Conservation (phyloP, 1,284 basidiomycete species). For the Ustilago tritici region DNA sequence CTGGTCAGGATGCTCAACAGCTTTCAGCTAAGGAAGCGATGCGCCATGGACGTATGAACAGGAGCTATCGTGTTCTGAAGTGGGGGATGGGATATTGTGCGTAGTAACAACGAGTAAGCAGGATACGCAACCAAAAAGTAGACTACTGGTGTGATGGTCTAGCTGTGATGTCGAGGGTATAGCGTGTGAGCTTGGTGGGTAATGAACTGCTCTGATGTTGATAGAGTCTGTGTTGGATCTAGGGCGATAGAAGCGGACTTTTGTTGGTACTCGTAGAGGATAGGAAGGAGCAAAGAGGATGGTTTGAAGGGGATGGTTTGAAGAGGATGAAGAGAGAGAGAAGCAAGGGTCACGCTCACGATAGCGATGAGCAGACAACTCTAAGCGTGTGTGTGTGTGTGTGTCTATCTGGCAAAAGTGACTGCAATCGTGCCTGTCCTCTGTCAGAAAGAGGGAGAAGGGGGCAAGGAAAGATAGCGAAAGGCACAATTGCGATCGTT, state of each 20-base stretch:
- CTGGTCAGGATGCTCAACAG: conserved; percentile 3
- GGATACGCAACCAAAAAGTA: background rate
- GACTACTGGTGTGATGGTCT: background rate
- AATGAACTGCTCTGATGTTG: background rate
- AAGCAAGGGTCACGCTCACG: no score
- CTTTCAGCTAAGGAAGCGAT: background rate
- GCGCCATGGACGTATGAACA: conserved; percentile 7
- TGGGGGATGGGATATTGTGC: background rate
- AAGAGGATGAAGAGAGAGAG: background rate
- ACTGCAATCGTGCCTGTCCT: conserved; percentile 11
- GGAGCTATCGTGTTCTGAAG: background rate
- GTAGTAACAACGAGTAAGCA: background rate
- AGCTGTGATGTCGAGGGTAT: background rate
- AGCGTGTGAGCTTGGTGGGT: background rate
- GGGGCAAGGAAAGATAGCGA: background rate
- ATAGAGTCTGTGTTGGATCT: background rate
- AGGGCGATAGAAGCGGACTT: background rate
- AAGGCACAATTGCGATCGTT: conserved; percentile 1
- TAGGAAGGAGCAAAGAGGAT: background rate
- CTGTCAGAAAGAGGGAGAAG: conserved; percentile 5
- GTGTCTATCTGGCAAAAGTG: background rate
- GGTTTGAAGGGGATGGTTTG: no score
- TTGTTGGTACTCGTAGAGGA: background rate
- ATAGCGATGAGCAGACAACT: background rate
- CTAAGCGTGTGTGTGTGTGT: background rate